Conservation (phyloP, 768 basidiomycete genomes). For the Coprinellus aureogranulatus region DNA sequence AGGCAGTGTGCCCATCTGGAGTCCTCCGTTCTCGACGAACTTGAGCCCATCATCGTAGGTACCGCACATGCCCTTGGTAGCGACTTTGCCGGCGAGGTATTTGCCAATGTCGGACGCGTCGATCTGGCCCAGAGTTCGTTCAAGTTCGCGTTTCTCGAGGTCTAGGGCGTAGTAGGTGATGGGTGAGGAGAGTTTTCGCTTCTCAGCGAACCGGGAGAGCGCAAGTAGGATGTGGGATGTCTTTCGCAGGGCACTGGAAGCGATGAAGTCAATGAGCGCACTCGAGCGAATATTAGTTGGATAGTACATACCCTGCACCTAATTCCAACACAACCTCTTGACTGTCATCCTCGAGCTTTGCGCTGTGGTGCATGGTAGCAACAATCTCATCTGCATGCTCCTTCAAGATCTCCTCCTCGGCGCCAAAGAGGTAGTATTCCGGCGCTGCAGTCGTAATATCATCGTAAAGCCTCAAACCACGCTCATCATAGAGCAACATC, state of each 20-base stretch:
- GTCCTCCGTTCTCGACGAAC: slow-evolving; percentile 67
- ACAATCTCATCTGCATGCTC: slow-evolving; percentile 73
- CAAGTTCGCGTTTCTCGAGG: slow-evolving; percentile 82
- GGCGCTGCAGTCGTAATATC: slow-evolving; percentile 71
- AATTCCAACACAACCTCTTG: slow-evolving; percentile 66
- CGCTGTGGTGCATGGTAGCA: slow-evolving; percentile 57
- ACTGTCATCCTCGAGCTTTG: slow-evolving; percentile 10
- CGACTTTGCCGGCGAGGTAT: slow-evolving; percentile 66
- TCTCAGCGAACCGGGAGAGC: slow-evolving; percentile 54
- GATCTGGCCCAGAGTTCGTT: slow-evolving; percentile 73
- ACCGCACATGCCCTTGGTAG: slow-evolving; percentile 82
- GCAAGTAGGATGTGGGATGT: slow-evolving; percentile 80
- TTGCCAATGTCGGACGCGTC: slow-evolving; percentile 59
- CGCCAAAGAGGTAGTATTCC: slow-evolving; percentile 88
- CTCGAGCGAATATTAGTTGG: neutral
- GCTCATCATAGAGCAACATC: slow-evolving; percentile 81
- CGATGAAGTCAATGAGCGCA: neutral
- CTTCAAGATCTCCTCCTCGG: slow-evolving; percentile 85
- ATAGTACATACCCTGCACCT: slow-evolving; percentile 82
- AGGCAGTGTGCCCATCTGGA: slow-evolving; percentile 25
- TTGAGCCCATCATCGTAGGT: slow-evolving; percentile 89
- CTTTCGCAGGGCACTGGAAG: slow-evolving; percentile 74
- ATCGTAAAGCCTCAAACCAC: slow-evolving; percentile 84
- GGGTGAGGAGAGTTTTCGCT: slow-evolving; percentile 36
- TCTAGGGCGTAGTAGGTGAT: slow-evolving; percentile 92